A percentile compares a stretch with the other conserved stretches of the same genome.
Conservation (phyloP, 2,329 filamentous ascomycete species). For the Lachnellula subtilissima region DNA sequence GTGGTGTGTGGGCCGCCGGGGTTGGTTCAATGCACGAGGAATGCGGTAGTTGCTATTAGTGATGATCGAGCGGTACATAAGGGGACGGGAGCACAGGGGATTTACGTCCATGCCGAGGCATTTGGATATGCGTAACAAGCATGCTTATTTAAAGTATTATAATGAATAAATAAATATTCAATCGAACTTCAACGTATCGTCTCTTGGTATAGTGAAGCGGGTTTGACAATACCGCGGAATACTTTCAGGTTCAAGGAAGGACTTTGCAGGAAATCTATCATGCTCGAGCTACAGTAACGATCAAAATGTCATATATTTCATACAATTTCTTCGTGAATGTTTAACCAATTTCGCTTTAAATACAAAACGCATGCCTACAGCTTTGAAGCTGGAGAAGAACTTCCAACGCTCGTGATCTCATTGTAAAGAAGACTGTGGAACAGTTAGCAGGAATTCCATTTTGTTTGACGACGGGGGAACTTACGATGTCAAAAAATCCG, state of each 20-base stretch:
- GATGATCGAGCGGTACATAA: conserved; percentile 65
- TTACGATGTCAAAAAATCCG: conserved; percentile 87
- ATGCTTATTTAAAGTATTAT: not conserved
- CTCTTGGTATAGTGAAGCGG: not conserved
- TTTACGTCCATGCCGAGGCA: conserved; percentile 55
- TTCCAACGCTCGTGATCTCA: conserved; percentile 73
- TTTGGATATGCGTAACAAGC: conserved; percentile 41
- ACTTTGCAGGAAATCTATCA: not conserved
- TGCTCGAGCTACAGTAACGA: too few species aligned
- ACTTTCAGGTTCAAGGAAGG: not conserved
- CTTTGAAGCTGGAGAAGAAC: conserved; percentile 30
- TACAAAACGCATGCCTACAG: conserved; percentile 18
- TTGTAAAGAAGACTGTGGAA: conserved; percentile 71
- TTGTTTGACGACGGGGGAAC: conserved; percentile 31
- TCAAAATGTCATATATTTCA: conserved; percentile 9
- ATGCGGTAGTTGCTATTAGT: conserved; percentile 49
- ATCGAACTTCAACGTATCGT: too few species aligned
- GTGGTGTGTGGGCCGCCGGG: conserved; percentile 57
- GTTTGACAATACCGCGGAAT: not conserved
- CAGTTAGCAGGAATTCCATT: conserved; percentile 2
- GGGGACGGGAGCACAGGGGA: conserved; percentile 60
- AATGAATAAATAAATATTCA: not conserved
- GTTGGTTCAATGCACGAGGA: conserved; percentile 50
- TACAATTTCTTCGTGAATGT: conserved; percentile 7
- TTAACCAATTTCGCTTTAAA: conserved; percentile 8